A percentile compares a stretch with the other conserved stretches of the same genome.
These are phyloP conservation scores for Claviceps citrina DNA, from an alignment of 2,329 filamentous ascomycete genomes.

Conservation along the genomic window DNA sequence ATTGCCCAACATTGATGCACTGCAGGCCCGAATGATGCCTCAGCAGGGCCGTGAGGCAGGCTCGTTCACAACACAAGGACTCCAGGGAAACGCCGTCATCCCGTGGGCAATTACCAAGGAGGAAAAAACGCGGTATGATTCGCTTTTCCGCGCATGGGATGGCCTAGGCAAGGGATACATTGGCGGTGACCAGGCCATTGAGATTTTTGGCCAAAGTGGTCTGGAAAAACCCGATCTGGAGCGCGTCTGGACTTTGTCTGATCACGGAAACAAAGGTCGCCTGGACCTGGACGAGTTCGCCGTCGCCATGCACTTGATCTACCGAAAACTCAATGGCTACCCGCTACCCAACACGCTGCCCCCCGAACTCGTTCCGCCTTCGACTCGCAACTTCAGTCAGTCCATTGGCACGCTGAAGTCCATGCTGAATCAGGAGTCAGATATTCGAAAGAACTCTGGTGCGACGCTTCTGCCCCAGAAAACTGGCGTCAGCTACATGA, in stretches of 20 bases:
- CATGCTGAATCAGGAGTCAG: slow-evolving; percentile 76
- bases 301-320: slow-evolving; percentile 97
- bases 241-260: slow-evolving; percentile 84
- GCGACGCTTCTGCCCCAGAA: slow-evolving; percentile 85
- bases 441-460: slow-evolving; percentile 74
- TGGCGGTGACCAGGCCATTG: slow-evolving; percentile 79
- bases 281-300: slow-evolving; percentile 95
- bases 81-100: slow-evolving; percentile 87
- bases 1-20: slow-evolving; percentile 80
- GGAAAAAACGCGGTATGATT: slow-evolving; percentile 92
- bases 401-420: slow-evolving; percentile 89
- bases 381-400: slow-evolving; percentile 80
- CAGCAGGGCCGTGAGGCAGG: slow-evolving; percentile 79
- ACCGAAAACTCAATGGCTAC: slow-evolving; percentile 91
- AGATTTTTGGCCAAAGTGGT: slow-evolving; percentile 93
- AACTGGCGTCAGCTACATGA: slow-evolving; percentile 96
- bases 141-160: slow-evolving; percentile 92
- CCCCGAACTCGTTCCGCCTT: slow-evolving; percentile 84
- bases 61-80: slow-evolving; percentile 66
- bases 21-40: slow-evolving; percentile 94
- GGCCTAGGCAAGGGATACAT: slow-evolving; percentile 87
- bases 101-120: slow-evolving; percentile 98
- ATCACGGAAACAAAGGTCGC: slow-evolving; percentile 85
- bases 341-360: slow-evolving; percentile 77
- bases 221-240: slow-evolving; percentile 82